These are phyloP conservation scores for Hanseniaspora sp. DNA, from an alignment of 1,139 yeast genomes.

Conservation along the genomic window DNA sequence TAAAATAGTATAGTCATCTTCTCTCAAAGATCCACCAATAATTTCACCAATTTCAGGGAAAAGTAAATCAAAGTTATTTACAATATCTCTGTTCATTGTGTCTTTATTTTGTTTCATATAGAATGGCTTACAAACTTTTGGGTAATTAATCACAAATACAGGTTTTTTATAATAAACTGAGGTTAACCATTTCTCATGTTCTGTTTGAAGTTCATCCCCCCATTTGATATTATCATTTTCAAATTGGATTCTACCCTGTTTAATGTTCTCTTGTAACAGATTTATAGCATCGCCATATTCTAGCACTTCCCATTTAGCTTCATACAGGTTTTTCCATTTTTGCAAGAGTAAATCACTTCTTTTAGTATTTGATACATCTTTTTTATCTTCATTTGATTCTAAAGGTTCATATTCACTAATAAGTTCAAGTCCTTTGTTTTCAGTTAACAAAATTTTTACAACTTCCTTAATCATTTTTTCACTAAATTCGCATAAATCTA, in stretches of 20 bases:
- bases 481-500: slow-evolving; percentile 52
- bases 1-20: slow-evolving; percentile 46
- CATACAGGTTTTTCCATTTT: slow-evolving; percentile 29
- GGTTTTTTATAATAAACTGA: slow-evolving; percentile 39
- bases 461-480: slow-evolving; percentile 58
- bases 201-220: slow-evolving; percentile 71
- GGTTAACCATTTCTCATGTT: slow-evolving; percentile 87
- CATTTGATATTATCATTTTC: slow-evolving; percentile 35
- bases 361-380: slow-evolving; percentile 25
- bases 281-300: slow-evolving; percentile 68
- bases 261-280: slow-evolving; percentile 30
- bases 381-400: slow-evolving; percentile 27
- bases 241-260: slow-evolving; percentile 20
- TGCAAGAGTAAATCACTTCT: slow-evolving; percentile 23
- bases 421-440: slow-evolving; percentile 27
- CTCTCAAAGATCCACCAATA: slow-evolving; percentile 92
- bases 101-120: slow-evolving; percentile 55
- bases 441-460: slow-evolving; percentile 33
- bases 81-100: slow-evolving; percentile 43
- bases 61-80: slow-evolving; percentile 78
- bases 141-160: slow-evolving; percentile 85
- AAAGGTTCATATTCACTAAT: slow-evolving; percentile 35
- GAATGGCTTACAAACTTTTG: slow-evolving; percentile 68
- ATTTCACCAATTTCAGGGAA: slow-evolving; percentile 91
- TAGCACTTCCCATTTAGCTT: slow-evolving; percentile 51